Evolutionary conservation across 371 early-diverging fungal genomes (phyloP), one percentile per base, ranked within the genome.

Genomic region (Smittium culicis): DNA sequence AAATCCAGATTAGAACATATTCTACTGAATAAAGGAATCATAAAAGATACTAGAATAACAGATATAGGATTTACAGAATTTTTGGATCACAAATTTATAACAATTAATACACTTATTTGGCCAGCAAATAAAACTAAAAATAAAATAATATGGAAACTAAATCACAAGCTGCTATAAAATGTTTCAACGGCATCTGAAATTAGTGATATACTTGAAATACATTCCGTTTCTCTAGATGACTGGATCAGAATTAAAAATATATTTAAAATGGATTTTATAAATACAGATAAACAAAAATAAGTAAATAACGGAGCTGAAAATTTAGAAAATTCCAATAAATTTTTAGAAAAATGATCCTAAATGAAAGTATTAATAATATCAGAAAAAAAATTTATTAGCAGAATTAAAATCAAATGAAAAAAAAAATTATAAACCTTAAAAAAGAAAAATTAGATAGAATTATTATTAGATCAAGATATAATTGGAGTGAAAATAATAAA

Each of bases 1-100:
- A 63, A 32, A 33, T 5, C 33, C 5, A 63, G 63, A 33, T 30
- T 63, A 30, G 63, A 63, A 20, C 63, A 63, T 31, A 63, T 63
- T 27, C n/a, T 63, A 24, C 17, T 63, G 29, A 17, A 20, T 63
- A 33, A 63, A 63, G 5, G 17, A 5, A 25, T 24, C 20, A 30
- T 3, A n/a, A 14, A 27, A 30, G 2, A 30, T 8, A 24, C 35
- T 2, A 63, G n/a, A 63, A 63, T 34, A 31, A 31, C 32, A 35
- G 35, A n/a, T 32, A 32, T 32, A 30, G 5, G 14, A n/a, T 34
- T 5, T 35, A 35, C 17, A 31, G 34, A 31, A 35, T 63, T 34
- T 33, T 63, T 33, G 24, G 63, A 63, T 33, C 25, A 63, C n/a
- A 63, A 63, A 32, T 24, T 31, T 27, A 14, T 63, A 63, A 24